phyloP scores from a whole-genome alignment of 1,284 basidiomycete species.

The Neonothopanus nambi region DNA sequence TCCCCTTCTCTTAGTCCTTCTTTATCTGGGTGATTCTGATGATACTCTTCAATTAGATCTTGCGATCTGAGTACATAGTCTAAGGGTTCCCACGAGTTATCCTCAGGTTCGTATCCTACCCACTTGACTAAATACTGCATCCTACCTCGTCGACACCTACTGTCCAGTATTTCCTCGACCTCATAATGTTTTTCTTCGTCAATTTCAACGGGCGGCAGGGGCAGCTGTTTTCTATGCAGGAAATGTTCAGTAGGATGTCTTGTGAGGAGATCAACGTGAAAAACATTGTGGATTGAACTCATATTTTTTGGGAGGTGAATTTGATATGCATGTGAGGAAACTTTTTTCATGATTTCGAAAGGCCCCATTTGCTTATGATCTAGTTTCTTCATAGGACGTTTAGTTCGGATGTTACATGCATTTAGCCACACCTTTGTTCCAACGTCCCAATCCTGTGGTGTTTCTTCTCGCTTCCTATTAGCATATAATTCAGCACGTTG shows the following conservation, averaged over 20 bases:
- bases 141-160: too few species aligned
- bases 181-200: too few species aligned
- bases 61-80: too few species aligned
- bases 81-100: too few species aligned
- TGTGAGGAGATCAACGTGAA: constrained; percentile 18
- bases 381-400: constrained; percentile 15
- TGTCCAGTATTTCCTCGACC: too few species aligned
- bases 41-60: too few species aligned
- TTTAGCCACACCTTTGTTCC: too few species aligned
- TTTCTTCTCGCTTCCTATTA: not conserved
- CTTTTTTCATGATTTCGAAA: constrained; percentile 21
- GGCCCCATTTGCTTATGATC: constrained; percentile 5
- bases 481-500: not conserved
- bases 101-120: too few species aligned
- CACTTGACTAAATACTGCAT: too few species aligned
- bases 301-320: constrained; percentile 11
- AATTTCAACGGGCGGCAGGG: too few species aligned
- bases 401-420: constrained; percentile 7
- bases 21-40: too few species aligned
- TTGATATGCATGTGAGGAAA: constrained; percentile 17
- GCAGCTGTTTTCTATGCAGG: not conserved
- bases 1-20: too few species aligned
- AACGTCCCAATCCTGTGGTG: constrained; percentile 1
- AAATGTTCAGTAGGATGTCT: constrained; percentile 7
- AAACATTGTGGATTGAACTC: constrained; percentile 20